Conservation (phyloP, 495 filamentous ascomycete genomes). For the Aspergillus cavernicola region DNA sequence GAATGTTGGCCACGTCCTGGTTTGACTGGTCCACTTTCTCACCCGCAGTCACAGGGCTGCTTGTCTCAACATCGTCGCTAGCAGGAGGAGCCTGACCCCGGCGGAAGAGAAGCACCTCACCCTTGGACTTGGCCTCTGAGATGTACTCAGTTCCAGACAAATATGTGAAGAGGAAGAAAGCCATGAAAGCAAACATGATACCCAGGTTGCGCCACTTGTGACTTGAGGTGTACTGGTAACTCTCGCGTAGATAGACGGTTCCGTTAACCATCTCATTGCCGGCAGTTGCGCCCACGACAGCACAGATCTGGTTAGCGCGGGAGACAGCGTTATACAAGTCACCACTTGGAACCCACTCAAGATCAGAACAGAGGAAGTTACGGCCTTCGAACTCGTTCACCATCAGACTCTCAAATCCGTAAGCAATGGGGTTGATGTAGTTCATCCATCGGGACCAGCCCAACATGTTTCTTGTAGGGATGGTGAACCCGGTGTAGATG, state of each 20-base stretch:
- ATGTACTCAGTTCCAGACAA: constrained; percentile 45
- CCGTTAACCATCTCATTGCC: constrained; percentile 47
- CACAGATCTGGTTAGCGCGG: constrained; percentile 40
- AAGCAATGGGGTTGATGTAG: constrained; percentile 48
- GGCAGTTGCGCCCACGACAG: constrained; percentile 50
- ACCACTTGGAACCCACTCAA: constrained; percentile 40
- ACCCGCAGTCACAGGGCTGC: constrained; percentile 24
- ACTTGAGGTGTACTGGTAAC: constrained; percentile 51
- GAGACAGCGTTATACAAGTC: constrained; percentile 20
- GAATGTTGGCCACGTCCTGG: constrained; percentile 40
- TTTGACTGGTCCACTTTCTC: constrained; percentile 43
- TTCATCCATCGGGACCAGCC: constrained; percentile 55
- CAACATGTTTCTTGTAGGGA: constrained; percentile 49
- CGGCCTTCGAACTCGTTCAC: constrained; percentile 60
- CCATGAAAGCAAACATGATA: constrained; percentile 62
- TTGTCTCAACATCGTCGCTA: constrained; percentile 31
- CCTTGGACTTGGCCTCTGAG: constrained; percentile 47
- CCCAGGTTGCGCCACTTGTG: constrained; percentile 72
- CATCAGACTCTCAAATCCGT: constrained; percentile 49
- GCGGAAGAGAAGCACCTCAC: constrained; percentile 52
- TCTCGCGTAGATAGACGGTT: constrained; percentile 47
- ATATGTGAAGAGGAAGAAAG: constrained; percentile 55
- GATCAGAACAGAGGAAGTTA: constrained; percentile 47
- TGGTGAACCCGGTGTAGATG: constrained; percentile 53
- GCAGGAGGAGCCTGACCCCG: constrained; percentile 33